Evolutionary conservation across 1,284 basidiomycete species (phyloP), one percentile per base, ranked within the genome.

Genomic region (Apiotrichum sp.): DNA sequence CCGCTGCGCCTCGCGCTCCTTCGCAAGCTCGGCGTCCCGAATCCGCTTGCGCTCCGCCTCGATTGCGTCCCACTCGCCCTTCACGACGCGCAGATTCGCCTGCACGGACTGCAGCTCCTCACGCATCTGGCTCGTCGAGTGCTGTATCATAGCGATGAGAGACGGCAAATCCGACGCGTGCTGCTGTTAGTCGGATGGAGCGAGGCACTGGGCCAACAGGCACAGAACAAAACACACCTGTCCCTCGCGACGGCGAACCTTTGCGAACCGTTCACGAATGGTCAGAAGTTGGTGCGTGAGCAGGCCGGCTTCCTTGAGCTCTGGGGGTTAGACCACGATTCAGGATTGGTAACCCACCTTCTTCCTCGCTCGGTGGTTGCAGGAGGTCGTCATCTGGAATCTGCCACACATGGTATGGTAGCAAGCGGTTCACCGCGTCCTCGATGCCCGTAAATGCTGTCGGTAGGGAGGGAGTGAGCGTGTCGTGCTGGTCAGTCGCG

Each of bases 351-450:
- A 10, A 56, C 51, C 35, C 56, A 58, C 66, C 59, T 38, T 47
- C 43, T 13, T 62, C 53, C 29, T 29, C 46, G 40, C 56, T 47
- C 11, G 50, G 48, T 22, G 48, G 55, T 32, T 50, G 6, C 57
- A 59, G 13, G 32, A 72, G 61, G 53, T 75, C 71, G 50, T 70
- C 69, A 38, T 73, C 71, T 29, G 66, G 64, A 34, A 70, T 62
- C 50, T 73, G 70, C 66, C 69, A 73, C 16, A 75, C 58, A 59
- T 75, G 73, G 53, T 69, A 75, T 2, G 73, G 73, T 22, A 75
- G 46, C 29, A 75, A 57, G 7, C 65, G 60, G 31, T 69, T 58
- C 6, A 75, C 65, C 1, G 62, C 70, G 50, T 75, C 72, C 11
- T 64, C 63, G 33, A 59, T 62, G 11, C 64, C 65, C 0, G 57